Percentiles rank a stretch among this genome's conserved stretches.
These are phyloP conservation scores for Allium fistulosum DNA, from an alignment of 106 monocot genomes.

Conservation along the genomic window DNA sequence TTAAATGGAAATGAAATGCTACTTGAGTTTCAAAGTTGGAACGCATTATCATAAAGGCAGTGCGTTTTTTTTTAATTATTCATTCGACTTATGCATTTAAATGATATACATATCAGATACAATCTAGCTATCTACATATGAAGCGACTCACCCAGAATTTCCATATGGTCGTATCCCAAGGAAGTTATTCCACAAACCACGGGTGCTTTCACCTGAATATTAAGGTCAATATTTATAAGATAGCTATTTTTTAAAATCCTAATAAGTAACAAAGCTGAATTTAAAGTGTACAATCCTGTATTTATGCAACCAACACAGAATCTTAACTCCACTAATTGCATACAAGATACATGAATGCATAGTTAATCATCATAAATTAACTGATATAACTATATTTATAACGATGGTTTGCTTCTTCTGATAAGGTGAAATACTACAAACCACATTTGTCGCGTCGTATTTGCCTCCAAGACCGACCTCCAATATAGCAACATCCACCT, in stretches of 20 bases:
- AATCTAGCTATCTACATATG: background rate
- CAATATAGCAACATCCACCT: conserved; percentile 74
- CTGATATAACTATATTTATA: too few relatives aligned
- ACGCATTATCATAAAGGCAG: too few relatives aligned
- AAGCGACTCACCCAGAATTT: conserved; percentile 78
- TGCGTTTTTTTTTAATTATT: too few relatives aligned
- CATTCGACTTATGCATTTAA: too few relatives aligned
- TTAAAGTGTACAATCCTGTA: too few relatives aligned
- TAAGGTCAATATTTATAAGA: background rate
- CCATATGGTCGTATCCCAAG: conserved; percentile 95
- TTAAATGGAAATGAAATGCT: too few relatives aligned
- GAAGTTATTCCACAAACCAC: conserved; percentile 95
- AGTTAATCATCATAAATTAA: too few relatives aligned
- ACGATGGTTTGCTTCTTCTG: too few relatives aligned
- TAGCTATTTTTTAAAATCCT: background rate
- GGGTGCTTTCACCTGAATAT: conserved; percentile 65
- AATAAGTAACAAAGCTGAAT: too few relatives aligned
- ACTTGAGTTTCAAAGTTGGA: too few relatives aligned
- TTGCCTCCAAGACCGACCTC: conserved; percentile 75
- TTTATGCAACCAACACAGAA: background rate
- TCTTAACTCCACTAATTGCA: background rate
- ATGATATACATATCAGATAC: too few relatives aligned
- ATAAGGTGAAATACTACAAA: conserved; percentile 8
- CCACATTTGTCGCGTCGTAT: conserved; percentile 76
- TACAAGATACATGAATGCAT: too few relatives aligned